Percentiles rank a stretch among this genome's conserved stretches.
phyloP scores from a whole-genome alignment of 306 rosid genomes.

The Castanea sativa region DNA sequence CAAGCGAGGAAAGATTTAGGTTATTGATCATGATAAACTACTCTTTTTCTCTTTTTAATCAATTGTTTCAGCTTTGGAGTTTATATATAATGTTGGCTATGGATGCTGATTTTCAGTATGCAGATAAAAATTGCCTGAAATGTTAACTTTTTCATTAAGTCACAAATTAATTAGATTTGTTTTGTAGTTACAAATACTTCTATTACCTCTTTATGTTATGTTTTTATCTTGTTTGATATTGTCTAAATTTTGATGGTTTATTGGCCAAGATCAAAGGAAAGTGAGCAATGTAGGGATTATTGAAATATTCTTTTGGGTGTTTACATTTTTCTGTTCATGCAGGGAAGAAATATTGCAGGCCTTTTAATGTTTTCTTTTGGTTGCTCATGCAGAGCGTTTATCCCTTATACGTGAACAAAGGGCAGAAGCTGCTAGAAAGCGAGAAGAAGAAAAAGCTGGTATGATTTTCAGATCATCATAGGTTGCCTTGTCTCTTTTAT shows the following conservation, averaged over 20 bases:
- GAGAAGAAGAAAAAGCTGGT: conserved; percentile 91
- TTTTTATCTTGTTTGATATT: background rate
- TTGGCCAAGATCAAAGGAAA: background rate
- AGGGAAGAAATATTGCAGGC: background rate
- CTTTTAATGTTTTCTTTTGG: conserved; percentile 3
- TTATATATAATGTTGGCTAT: background rate
- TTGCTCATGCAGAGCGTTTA: conserved; percentile 63
- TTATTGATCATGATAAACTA: conserved; percentile 25
- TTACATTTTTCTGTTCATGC: background rate
- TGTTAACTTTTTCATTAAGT: background rate
- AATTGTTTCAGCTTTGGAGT: background rate
- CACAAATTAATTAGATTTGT: background rate
- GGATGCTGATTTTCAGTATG: background rate
- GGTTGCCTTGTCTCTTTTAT: background rate
- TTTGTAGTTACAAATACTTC: background rate
- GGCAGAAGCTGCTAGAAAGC: conserved; percentile 87
- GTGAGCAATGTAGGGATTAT: background rate
- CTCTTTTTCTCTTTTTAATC: background rate
- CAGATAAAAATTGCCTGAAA: background rate
- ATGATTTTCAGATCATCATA: conserved; percentile 13
- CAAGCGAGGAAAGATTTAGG: conserved; percentile 93
- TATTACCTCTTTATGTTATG: background rate
- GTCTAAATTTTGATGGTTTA: background rate
- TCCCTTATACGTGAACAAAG: conserved; percentile 78
- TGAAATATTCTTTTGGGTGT: background rate